Evolutionary conservation across 2,329 filamentous ascomycete genomes (phyloP).

Genomic region (Talaromyces sp.): DNA sequence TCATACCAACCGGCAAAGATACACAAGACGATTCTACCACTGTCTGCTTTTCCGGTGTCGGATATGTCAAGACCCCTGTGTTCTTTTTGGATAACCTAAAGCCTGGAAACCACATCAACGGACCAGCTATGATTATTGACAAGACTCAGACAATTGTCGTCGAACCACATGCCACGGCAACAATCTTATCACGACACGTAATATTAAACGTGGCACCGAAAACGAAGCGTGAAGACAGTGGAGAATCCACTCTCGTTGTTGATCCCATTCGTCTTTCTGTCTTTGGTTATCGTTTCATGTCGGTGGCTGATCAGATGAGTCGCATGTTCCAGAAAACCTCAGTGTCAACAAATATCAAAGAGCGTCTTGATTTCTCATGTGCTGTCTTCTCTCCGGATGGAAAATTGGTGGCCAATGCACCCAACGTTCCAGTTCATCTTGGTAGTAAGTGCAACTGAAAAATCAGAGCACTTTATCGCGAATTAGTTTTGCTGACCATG

Average conservation of each 20-base stretch:
- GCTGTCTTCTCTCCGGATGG: conserved; percentile 74
- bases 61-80: conserved; percentile 22
- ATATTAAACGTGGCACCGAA: conserved; percentile 68
- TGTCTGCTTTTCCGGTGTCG: conserved; percentile 24
- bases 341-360: conserved; percentile 68
- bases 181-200: conserved; percentile 83
- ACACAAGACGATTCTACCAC: conserved; percentile 4
- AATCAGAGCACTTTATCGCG: neutral
- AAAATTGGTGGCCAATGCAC: conserved; percentile 64
- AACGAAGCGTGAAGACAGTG: conserved; percentile 41
- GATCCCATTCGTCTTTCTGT: conserved; percentile 53
- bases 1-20: conserved; percentile 15
- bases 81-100: conserved; percentile 22
- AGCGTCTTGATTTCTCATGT: conserved; percentile 80
- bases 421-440: conserved; percentile 75
- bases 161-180: conserved; percentile 69
- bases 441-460: conserved; percentile 65
- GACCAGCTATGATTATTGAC: conserved; percentile 58
- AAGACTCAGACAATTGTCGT: conserved; percentile 79
- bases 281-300: conserved; percentile 56
- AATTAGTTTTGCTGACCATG: neutral
- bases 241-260: conserved; percentile 23
- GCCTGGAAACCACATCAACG: conserved; percentile 18
- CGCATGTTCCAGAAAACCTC: conserved; percentile 53
- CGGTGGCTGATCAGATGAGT: conserved; percentile 57